Evolutionary conservation across 2,329 filamentous ascomycete genomes (phyloP).

Genomic region (Trichophyton schoenleinii): DNA sequence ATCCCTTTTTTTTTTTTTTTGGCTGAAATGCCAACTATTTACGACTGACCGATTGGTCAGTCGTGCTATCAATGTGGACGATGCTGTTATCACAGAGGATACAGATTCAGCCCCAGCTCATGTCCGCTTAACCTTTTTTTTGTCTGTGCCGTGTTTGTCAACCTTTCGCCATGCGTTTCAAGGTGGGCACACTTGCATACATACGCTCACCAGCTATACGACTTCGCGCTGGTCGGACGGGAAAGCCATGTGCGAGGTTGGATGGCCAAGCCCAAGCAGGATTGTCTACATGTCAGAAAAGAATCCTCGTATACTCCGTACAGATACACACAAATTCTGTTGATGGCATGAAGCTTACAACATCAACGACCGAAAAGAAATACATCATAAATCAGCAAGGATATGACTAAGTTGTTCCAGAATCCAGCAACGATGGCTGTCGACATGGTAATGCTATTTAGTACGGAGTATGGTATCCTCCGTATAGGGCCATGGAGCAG

Average conservation of each 20-base stretch:
- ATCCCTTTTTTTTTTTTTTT: background rate
- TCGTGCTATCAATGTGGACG: background rate
- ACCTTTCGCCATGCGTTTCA: background rate
- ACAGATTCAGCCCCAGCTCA: background rate
- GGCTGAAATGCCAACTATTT: background rate
- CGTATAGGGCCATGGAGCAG: background rate
- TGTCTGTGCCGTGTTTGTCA: background rate
- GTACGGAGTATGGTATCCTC: background rate
- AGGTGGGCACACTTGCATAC: background rate
- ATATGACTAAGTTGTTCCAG: conserved; percentile 1
- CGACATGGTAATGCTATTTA: background rate
- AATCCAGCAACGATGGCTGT: background rate
- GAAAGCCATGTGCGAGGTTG: conserved; percentile 1
- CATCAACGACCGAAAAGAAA: background rate
- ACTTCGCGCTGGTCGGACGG: background rate
- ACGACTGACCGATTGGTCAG: background rate
- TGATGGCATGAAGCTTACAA: background rate
- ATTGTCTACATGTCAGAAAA: background rate
- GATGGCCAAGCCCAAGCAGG: background rate
- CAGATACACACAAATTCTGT: background rate
- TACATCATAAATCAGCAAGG: background rate
- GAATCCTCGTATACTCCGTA: background rate
- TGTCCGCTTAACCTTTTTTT: background rate
- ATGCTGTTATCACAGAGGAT: background rate
- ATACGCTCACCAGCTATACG: background rate